These are phyloP conservation scores for Metschnikowia sp. DNA, from an alignment of 805 yeast species.

Conservation along the genomic window DNA sequence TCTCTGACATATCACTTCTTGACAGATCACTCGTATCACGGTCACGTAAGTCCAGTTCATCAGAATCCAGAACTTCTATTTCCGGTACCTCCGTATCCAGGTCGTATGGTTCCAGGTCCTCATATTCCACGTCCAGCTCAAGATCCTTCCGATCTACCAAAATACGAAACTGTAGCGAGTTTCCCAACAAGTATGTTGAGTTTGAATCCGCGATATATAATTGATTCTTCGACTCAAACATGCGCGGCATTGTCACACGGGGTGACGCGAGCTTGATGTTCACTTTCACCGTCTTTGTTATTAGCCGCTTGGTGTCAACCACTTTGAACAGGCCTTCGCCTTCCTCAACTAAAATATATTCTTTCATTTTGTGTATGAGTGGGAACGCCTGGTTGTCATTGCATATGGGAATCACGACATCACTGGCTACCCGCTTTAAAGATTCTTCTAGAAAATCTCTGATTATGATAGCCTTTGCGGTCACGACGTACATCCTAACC, in stretches of 20 bases:
- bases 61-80: too few relatives aligned
- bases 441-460: background rate
- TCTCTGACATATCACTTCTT: too few relatives aligned
- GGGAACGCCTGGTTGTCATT: conserved; percentile 16
- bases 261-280: conserved; percentile 1
- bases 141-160: too few relatives aligned
- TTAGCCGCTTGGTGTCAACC: conserved; percentile 1
- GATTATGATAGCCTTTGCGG: conserved; percentile 7
- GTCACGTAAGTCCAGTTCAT: too few relatives aligned
- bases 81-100: too few relatives aligned
- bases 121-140: too few relatives aligned
- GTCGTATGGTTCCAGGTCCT: too few relatives aligned
- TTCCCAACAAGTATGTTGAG: background rate
- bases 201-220: background rate
- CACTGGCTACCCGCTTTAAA: background rate
- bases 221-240: background rate
- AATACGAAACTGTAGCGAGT: background rate
- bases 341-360: conserved; percentile 15
- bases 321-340: background rate
- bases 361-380: conserved; percentile 5
- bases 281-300: background rate
- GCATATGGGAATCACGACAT: conserved; percentile 5
- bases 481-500: conserved; percentile 1
- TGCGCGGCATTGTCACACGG: conserved; percentile 5
- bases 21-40: too few relatives aligned